These are phyloP conservation scores for Fusarium neocosmosporiellum DNA, from an alignment of 2,329 filamentous ascomycete genomes.

Conservation along the genomic window DNA sequence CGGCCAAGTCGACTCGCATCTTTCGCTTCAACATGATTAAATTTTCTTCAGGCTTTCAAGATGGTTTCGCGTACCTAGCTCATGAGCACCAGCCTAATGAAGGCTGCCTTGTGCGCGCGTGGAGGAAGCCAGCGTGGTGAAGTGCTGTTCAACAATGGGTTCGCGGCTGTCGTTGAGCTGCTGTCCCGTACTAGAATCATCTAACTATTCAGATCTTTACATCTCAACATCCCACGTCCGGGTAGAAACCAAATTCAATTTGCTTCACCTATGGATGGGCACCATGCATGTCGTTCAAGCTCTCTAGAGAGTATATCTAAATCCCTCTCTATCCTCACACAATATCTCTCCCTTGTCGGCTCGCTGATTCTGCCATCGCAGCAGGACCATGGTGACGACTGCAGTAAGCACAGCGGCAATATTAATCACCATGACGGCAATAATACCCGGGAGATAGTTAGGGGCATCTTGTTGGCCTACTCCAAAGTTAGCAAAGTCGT, in stretches of 20 bases:
- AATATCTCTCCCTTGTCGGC: background rate
- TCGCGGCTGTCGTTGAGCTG: too few relatives aligned
- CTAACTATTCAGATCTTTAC: too few relatives aligned
- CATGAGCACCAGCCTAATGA: too few relatives aligned
- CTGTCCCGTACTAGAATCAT: too few relatives aligned
- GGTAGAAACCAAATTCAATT: background rate
- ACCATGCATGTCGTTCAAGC: background rate
- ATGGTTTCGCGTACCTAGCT: too few relatives aligned
- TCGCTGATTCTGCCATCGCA: background rate
- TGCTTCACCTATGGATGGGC: background rate
- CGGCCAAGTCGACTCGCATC: too few relatives aligned
- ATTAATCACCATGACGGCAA: conserved; percentile 28
- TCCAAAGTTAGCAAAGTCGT: background rate
- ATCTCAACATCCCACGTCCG: too few relatives aligned
- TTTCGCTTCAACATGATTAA: too few relatives aligned
- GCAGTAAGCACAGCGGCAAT: conserved; percentile 15
- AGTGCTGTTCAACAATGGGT: too few relatives aligned
- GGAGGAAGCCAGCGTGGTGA: too few relatives aligned
- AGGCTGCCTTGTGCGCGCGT: too few relatives aligned
- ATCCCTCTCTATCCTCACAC: conserved; percentile 12
- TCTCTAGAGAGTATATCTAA: conserved; percentile 19
- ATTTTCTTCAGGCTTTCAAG: too few relatives aligned
- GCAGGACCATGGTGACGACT: conserved; percentile 16
- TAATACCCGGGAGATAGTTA: conserved; percentile 18
- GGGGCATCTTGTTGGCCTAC: conserved; percentile 28